phyloP scores from a whole-genome alignment of 2,329 filamentous ascomycete species.

The Geoglossum cookeanum region DNA sequence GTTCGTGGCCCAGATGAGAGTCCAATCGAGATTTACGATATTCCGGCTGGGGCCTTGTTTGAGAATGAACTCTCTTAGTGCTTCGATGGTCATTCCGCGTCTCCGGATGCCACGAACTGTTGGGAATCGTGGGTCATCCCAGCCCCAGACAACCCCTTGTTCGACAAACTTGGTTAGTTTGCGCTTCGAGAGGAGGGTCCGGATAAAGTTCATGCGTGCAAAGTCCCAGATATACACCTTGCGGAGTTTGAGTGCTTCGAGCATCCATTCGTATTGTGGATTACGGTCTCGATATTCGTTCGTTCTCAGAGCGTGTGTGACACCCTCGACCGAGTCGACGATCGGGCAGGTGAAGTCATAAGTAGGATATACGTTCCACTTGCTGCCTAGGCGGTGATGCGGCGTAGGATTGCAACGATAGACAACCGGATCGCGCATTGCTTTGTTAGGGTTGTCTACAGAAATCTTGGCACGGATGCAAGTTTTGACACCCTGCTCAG shows the following conservation, averaged over 20 bases:
- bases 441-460: conserved; percentile 81
- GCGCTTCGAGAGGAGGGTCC: conserved; percentile 30
- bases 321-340: conserved; percentile 41
- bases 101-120: conserved; percentile 30
- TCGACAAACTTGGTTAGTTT: conserved; percentile 32
- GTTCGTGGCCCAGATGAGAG: conserved; percentile 37
- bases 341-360: conserved; percentile 48
- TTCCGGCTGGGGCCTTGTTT: conserved; percentile 30
- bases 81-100: conserved; percentile 29
- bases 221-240: conserved; percentile 31
- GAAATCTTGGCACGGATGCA: conserved; percentile 93
- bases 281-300: conserved; percentile 38
- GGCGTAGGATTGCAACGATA: conserved; percentile 68
- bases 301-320: conserved; percentile 45
- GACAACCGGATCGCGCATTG: conserved; percentile 90
- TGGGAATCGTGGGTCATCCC: conserved; percentile 32
- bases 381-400: conserved; percentile 43
- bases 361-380: conserved; percentile 48
- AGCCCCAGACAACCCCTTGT: conserved; percentile 28
- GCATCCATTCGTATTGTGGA: conserved; percentile 32
- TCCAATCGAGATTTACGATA: conserved; percentile 30
- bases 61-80: conserved; percentile 29
- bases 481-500: conserved; percentile 59
- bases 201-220: conserved; percentile 32
- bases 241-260: conserved; percentile 27